Conservation (phyloP, 208 protist genomes). For the Phytomonas francai region DNA sequence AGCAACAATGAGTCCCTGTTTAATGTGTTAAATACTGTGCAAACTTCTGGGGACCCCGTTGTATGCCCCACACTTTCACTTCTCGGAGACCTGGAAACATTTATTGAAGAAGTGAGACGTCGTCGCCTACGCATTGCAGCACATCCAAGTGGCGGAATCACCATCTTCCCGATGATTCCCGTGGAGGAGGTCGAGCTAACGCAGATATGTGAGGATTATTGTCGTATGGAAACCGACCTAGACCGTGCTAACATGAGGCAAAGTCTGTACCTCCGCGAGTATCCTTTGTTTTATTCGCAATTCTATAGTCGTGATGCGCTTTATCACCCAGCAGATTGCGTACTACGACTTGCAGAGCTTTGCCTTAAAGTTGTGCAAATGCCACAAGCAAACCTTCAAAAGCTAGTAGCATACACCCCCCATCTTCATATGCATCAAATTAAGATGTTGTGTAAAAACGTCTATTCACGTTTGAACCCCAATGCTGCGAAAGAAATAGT, state of each 20-base stretch:
- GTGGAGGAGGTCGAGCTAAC: constrained; percentile 45
- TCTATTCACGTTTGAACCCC: constrained; percentile 17
- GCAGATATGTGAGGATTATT: constrained; percentile 50
- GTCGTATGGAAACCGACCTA: constrained; percentile 21
- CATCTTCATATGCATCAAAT: constrained; percentile 68
- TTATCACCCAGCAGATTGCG: constrained; percentile 68
- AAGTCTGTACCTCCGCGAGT: constrained; percentile 30
- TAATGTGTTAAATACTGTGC: constrained; percentile 25
- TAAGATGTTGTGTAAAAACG: constrained; percentile 28
- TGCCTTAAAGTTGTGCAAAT: constrained; percentile 24
- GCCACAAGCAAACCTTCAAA: constrained; percentile 1
- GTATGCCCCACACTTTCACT: constrained; percentile 42
- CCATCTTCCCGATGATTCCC: constrained; percentile 61
- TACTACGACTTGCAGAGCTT: constrained; percentile 57
- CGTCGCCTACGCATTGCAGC: constrained; percentile 62
- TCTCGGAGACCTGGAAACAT: constrained; percentile 57
- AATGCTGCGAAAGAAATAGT: constrained; percentile 6
- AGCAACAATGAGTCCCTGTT: background rate
- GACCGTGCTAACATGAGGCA: constrained; percentile 31
- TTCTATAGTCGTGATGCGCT: constrained; percentile 19
- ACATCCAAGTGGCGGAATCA: constrained; percentile 57
- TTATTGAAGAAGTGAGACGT: constrained; percentile 42
- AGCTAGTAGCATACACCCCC: constrained; percentile 16
- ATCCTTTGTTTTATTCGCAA: constrained; percentile 26
- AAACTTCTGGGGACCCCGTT: constrained; percentile 49